These are phyloP conservation scores for Gloeopeniophorella convolvens DNA, from an alignment of 768 basidiomycete species.

Conservation along the genomic window DNA sequence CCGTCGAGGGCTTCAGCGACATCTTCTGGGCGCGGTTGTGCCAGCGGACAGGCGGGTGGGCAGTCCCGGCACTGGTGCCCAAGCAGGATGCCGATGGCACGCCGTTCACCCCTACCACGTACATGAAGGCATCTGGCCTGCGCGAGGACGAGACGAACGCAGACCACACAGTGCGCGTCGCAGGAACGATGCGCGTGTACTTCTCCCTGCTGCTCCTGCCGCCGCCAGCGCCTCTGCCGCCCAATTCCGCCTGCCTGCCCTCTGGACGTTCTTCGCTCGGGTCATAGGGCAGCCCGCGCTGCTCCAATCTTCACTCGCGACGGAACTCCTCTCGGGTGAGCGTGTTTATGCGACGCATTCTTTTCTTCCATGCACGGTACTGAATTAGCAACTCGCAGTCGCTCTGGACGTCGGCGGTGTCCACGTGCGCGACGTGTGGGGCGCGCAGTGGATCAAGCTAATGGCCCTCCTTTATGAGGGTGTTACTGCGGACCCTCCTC, in stretches of 20 bases:
- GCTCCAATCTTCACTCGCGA: slow-evolving; percentile 51
- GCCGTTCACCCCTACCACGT: slow-evolving; percentile 37
- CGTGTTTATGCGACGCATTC: no score
- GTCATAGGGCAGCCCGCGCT: slow-evolving; percentile 47
- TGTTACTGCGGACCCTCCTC: slow-evolving; percentile 40
- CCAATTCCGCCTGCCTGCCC: slow-evolving; percentile 54
- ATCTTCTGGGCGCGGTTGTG: slow-evolving; percentile 82
- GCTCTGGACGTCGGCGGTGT: slow-evolving; percentile 66
- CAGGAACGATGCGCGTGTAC: slow-evolving; percentile 83
- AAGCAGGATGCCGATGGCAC: slow-evolving; percentile 42
- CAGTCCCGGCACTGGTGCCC: slow-evolving; percentile 61
- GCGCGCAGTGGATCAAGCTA: slow-evolving; percentile 73
- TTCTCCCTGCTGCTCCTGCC: slow-evolving; percentile 54
- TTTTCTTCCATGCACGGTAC: not conserved
- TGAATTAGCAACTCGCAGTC: slow-evolving; percentile 37
- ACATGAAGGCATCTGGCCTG: slow-evolving; percentile 52
- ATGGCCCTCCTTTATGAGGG: slow-evolving; percentile 61
- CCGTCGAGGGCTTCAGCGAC: slow-evolving; percentile 53
- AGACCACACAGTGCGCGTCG: slow-evolving; percentile 61
- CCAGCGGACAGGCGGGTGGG: slow-evolving; percentile 86
- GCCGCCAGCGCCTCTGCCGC: slow-evolving; percentile 37
- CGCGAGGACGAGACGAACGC: slow-evolving; percentile 49
- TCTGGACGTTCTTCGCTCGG: slow-evolving; percentile 70
- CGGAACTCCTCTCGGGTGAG: slow-evolving; percentile 69
- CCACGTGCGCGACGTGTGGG: slow-evolving; percentile 58